Base-by-base conservation (phyloP, 352 stramenopile genomes). In the Saprolegnia parasitica region DNA sequence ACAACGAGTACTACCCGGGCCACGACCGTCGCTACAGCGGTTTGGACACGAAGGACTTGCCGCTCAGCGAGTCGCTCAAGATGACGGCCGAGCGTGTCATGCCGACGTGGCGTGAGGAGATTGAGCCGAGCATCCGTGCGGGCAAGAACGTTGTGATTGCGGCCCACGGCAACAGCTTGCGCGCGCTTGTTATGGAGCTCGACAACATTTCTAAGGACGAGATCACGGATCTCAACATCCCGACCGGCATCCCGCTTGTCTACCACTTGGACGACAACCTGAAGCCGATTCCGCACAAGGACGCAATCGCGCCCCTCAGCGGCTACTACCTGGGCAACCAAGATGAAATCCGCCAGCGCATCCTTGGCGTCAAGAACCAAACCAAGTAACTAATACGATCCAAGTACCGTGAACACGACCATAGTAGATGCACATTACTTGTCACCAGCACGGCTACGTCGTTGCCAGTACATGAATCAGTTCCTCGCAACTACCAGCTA, bases 291-390 rank as follows among this genome's bases (percentile, higher is more conserved):
- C 77, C 80, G 40, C 83, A 95, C 74, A 78, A 79, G 71, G 81
- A 95, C 65, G 84, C 83, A 40, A 89, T 98, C 65, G 83, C 84
- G 55, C 96, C 94, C 35, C 81, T 95, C 52, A 81, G 67, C 29
- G 84, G 77, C 45, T 90, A 89, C 72, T 93, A 93, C 73, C 74
- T 93, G 24, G 96, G 97, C 71, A 92, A 99, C 81, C 94, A 98
- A 77, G 91, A 98, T 56, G 96, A 96, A 57, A 98, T 99, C 78
- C 92, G 91, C 64, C 84, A 84, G 42, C 89, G 96, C 67, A 99
- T 99, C 80, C 91, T 98, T 71, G 94, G 93, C 47, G 95, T 98
- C 67, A 98, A 98, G 88, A 98, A 98, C 80, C 96, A 98, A 83
- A 98, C 96, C 75, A 98, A 98, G 80, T 98, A 95, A 62, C 1